These are phyloP conservation scores for Phytophthora ohioensis DNA, from an alignment of 352 stramenopile species.

Conservation along the genomic window DNA sequence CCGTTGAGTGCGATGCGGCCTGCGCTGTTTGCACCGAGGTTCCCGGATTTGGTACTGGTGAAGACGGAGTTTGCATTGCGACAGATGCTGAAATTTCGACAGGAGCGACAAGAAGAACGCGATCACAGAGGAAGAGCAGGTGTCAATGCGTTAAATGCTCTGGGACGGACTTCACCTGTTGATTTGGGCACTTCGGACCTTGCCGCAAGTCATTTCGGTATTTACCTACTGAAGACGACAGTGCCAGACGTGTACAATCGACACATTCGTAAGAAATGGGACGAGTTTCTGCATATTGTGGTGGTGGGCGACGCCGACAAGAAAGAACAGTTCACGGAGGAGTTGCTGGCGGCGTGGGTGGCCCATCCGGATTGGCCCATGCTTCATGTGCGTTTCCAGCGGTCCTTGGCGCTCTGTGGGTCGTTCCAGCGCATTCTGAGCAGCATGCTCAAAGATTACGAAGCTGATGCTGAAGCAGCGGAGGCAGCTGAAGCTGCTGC, in stretches of 20 bases:
- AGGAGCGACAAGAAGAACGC: conserved; percentile 59
- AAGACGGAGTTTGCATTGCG: conserved; percentile 71
- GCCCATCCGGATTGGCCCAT: conserved; percentile 70
- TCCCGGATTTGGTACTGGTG: conserved; percentile 72
- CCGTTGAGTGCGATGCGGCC: conserved; percentile 44
- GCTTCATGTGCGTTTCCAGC: conserved; percentile 66
- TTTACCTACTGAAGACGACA: conserved; percentile 66
- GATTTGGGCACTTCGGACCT: conserved; percentile 34
- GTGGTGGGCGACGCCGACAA: conserved; percentile 58
- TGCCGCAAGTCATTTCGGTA: conserved; percentile 62
- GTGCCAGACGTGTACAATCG: conserved; percentile 74
- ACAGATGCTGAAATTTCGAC: conserved; percentile 61
- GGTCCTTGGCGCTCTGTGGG: conserved; percentile 56
- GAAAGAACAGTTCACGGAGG: conserved; percentile 71
- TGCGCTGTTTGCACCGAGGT: conserved; percentile 49
- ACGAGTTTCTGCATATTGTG: conserved; percentile 78
- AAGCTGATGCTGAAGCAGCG: conserved; percentile 32
- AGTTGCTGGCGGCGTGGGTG: conserved; percentile 65
- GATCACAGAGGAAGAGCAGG: conserved; percentile 44
- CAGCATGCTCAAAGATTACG: conserved; percentile 47
- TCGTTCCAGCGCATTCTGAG: conserved; percentile 61
- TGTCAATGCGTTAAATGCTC: conserved; percentile 12
- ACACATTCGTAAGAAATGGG: conserved; percentile 70
- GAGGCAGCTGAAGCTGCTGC: conserved; percentile 32
- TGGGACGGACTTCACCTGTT: conserved; percentile 18